Conservation (phyloP, 73 alveolate genomes). For the Loxodes magnus region DNA sequence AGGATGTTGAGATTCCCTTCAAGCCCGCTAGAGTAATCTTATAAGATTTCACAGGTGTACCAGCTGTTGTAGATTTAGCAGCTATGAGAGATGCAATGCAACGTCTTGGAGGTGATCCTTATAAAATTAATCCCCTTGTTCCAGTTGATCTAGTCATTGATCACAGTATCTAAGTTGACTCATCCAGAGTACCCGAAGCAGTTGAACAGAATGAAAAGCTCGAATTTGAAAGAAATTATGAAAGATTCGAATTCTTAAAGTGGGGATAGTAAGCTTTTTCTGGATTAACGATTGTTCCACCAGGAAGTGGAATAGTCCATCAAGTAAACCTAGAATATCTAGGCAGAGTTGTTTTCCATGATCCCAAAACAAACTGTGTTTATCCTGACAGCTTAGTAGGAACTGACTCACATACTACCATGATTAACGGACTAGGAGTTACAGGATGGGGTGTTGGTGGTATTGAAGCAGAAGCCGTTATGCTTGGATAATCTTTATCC, state of each 20-base stretch:
- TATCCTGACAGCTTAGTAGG: conserved; percentile 90
- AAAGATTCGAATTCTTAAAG: conserved; percentile 75
- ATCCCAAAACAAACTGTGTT: conserved; percentile 37
- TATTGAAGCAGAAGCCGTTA: conserved; percentile 88
- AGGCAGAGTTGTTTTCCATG: conserved; percentile 68
- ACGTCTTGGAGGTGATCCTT: conserved; percentile 69
- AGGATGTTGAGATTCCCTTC: conserved; percentile 74
- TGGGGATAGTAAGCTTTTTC: conserved; percentile 84
- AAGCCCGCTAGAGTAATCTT: conserved; percentile 85
- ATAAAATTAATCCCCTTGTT: conserved; percentile 64
- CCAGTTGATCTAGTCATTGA: conserved; percentile 83
- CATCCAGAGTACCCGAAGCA: conserved; percentile 33
- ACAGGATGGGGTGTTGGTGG: conserved; percentile 94
- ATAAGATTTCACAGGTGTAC: conserved; percentile 87
- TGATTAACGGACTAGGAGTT: conserved; percentile 86
- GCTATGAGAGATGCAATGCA: conserved; percentile 81
- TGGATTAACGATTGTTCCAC: conserved; percentile 76
- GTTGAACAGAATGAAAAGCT: conserved; percentile 55
- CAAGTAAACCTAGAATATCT: conserved; percentile 78
- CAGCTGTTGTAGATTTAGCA: conserved; percentile 82
- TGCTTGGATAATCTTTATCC: conserved; percentile 80
- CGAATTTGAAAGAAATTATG: conserved; percentile 66
- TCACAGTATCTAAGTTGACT: conserved; percentile 75
- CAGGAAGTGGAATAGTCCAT: conserved; percentile 88
- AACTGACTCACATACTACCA: conserved; percentile 86